Conservation (phyloP, 192 early-diverging fungal species). For the Coemansia sp. region DNA sequence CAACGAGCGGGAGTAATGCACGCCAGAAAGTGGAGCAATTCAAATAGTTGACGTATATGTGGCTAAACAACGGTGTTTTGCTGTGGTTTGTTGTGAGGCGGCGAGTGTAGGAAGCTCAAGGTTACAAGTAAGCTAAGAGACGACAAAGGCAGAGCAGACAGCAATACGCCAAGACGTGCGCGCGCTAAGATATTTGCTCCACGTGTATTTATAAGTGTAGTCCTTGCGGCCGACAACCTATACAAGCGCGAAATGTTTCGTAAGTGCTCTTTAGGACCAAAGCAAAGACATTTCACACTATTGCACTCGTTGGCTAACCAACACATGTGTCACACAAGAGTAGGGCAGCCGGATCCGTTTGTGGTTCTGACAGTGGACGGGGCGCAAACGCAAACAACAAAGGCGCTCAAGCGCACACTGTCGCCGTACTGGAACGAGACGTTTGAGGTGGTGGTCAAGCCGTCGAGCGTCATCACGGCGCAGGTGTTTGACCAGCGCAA, state of each 20-base stretch:
- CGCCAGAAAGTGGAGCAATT: not conserved
- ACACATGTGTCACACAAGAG: not conserved
- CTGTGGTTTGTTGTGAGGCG: not conserved
- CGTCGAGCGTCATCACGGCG: slow-evolving; percentile 73
- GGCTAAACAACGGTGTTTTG: not conserved
- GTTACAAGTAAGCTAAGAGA: slow-evolving; percentile 25
- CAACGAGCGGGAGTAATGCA: no score
- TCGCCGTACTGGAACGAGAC: slow-evolving; percentile 97
- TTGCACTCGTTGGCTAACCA: not conserved
- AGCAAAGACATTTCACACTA: not conserved
- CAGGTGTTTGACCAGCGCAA: slow-evolving; percentile 98
- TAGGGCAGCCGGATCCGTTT: slow-evolving; percentile 89
- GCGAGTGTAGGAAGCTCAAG: slow-evolving; percentile 32
- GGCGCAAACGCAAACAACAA: slow-evolving; percentile 90
- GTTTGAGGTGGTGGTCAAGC: slow-evolving; percentile 45
- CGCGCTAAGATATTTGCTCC: not conserved
- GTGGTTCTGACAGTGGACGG: slow-evolving; percentile 93
- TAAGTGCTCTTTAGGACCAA: slow-evolving; percentile 25
- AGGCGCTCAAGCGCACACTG: slow-evolving; percentile 78
- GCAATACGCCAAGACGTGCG: not conserved
- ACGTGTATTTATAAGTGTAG: slow-evolving; percentile 10
- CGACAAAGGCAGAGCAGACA: not conserved
- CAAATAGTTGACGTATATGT: not conserved
- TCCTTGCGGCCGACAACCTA: slow-evolving; percentile 89
- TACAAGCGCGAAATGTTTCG: slow-evolving; percentile 87